A percentile compares a stretch with the other conserved stretches of the same genome.
These are phyloP conservation scores for Hyphopichia wangnamkhiaoensis DNA, from an alignment of 1,139 yeast species.

Conservation along the genomic window DNA sequence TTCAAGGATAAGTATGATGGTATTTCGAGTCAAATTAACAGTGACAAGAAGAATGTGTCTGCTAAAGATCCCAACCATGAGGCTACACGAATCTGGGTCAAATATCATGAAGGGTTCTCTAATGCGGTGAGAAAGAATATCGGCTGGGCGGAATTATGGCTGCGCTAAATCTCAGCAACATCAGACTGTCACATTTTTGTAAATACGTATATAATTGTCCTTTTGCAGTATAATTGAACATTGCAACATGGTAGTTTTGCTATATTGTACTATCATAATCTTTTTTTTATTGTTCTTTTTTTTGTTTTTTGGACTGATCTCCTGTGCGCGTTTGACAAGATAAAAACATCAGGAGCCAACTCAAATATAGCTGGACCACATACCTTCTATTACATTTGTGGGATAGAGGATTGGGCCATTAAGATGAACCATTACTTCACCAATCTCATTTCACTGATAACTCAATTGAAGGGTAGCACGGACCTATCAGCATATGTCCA, in stretches of 20 bases:
- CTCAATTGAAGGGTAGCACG: conserved; percentile 11
- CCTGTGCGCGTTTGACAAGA: too few species aligned
- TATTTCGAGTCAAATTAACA: conserved; percentile 23
- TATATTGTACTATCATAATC: too few species aligned
- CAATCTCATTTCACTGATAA: conserved; percentile 20
- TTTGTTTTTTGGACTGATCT: neutral
- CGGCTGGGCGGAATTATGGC: conserved; percentile 76
- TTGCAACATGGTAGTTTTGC: too few species aligned
- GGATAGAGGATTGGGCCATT: neutral
- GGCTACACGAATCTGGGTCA: conserved; percentile 73
- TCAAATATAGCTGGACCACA: too few species aligned
- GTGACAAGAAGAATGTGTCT: conserved; percentile 11
- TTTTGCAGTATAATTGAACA: too few species aligned
- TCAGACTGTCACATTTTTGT: too few species aligned
- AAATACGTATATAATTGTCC: too few species aligned
- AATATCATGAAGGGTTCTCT: conserved; percentile 90
- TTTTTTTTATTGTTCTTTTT: neutral
- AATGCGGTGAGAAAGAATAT: conserved; percentile 89
- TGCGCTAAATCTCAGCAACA: too few species aligned
- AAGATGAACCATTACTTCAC: conserved; percentile 21
- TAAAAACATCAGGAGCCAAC: neutral
- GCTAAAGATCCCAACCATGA: conserved; percentile 19
- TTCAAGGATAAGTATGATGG: conserved; percentile 43
- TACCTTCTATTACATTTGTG: too few species aligned
- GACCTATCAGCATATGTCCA: conserved; percentile 13